Evolutionary conservation across 106 monocot genomes (phyloP).

Genomic region (Dioscorea zingiberensis): DNA sequence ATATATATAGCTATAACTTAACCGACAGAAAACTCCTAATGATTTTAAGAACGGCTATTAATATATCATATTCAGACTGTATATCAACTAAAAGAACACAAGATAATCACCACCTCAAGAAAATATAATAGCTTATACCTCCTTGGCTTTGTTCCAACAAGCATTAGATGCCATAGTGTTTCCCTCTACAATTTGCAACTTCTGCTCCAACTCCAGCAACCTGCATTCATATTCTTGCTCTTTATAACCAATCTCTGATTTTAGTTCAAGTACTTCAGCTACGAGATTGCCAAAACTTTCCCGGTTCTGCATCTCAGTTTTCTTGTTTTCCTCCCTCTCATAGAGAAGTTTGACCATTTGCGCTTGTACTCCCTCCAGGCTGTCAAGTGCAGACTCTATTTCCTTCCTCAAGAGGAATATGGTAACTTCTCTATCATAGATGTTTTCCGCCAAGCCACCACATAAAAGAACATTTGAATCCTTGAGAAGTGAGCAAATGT

Average conservation of each 20-base stretch:
- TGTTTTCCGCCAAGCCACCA: not conserved
- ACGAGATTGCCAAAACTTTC: constrained; percentile 28
- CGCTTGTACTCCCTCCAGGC: constrained; percentile 34
- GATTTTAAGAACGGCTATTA: too few relatives aligned
- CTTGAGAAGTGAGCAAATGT: not conserved
- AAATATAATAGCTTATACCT: constrained; percentile 33
- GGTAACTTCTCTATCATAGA: constrained; percentile 17
- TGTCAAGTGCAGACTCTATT: constrained; percentile 36
- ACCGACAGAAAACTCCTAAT: too few relatives aligned
- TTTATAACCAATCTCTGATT: constrained; percentile 39
- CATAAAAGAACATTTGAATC: not conserved
- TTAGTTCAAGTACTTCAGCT: constrained; percentile 36
- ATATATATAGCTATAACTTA: too few relatives aligned
- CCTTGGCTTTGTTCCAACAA: constrained; percentile 38
- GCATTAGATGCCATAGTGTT: constrained; percentile 22
- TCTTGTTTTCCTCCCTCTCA: constrained; percentile 37
- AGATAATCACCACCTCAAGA: too few relatives aligned
- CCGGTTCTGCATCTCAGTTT: constrained; percentile 31
- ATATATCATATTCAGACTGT: too few relatives aligned
- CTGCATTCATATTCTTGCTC: constrained; percentile 35
- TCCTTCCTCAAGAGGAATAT: constrained; percentile 47
- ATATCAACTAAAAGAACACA: too few relatives aligned
- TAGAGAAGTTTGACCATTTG: constrained; percentile 42
- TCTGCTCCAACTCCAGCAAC: constrained; percentile 31
- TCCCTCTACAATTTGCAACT: constrained; percentile 28